Evolutionary conservation across 2,329 filamentous ascomycete species (phyloP).

Genomic region (Ceratocystis huliohia): DNA sequence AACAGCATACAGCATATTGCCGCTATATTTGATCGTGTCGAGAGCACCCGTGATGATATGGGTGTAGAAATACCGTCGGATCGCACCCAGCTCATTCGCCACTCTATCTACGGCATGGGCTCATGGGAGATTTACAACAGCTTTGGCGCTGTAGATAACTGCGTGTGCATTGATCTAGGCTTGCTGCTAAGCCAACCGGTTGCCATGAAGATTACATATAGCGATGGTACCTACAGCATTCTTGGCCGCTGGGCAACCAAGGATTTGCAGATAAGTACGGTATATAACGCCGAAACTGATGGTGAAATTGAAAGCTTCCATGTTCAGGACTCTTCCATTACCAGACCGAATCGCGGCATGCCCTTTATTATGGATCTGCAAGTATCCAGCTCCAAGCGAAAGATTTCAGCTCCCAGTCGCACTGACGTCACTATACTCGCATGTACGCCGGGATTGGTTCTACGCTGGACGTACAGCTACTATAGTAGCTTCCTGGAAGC

Average conservation of each 20-base stretch:
- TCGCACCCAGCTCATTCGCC: neutral
- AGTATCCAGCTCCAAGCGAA: neutral
- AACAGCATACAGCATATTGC: constrained; percentile 7
- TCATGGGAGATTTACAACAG: constrained; percentile 9
- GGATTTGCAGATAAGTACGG: neutral
- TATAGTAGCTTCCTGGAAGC: neutral
- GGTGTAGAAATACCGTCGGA: neutral
- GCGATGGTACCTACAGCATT: neutral
- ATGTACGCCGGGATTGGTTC: neutral
- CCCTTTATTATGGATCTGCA: neutral
- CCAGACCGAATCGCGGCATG: neutral
- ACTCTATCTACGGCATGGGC: neutral
- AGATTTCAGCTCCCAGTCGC: neutral
- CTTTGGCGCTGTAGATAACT: neutral
- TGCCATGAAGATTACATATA: constrained; percentile 2
- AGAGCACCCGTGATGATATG: neutral
- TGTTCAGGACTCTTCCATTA: neutral
- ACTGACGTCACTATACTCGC: neutral
- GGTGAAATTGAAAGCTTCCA: neutral
- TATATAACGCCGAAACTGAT: neutral
- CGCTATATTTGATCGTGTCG: neutral
- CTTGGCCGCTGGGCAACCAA: neutral
- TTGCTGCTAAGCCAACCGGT: neutral
- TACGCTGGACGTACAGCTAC: constrained; percentile 3
- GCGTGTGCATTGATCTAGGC: neutral